A percentile compares a stretch with the other conserved stretches of the same genome.
These are phyloP conservation scores for Hymenoscyphus albidus DNA, from an alignment of 2,329 filamentous ascomycete species.

Conservation along the genomic window DNA sequence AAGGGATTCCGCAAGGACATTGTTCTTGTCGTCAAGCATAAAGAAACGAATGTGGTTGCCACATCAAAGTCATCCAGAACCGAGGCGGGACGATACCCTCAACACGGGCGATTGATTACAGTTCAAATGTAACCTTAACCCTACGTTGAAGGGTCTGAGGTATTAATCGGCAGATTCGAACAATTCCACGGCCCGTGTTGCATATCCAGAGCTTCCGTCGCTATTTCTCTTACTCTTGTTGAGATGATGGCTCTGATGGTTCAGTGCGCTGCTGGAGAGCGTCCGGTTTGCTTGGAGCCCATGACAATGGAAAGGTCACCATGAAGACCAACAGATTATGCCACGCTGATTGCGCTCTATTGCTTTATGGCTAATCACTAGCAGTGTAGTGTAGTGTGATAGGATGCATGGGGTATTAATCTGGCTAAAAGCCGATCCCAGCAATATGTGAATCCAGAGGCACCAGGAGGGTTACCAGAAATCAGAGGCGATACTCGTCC, in stretches of 20 bases:
- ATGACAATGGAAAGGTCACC: conserved; percentile 24
- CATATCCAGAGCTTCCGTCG: conserved; percentile 11
- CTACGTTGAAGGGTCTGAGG: neutral
- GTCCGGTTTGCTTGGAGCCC: conserved; percentile 24
- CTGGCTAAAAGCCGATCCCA: conserved; percentile 28
- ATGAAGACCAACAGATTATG: conserved; percentile 16
- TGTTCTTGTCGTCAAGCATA: conserved; percentile 24
- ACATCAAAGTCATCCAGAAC: conserved; percentile 17
- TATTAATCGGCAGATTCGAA: conserved; percentile 7
- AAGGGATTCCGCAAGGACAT: conserved; percentile 35
- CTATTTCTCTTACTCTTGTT: conserved; percentile 4
- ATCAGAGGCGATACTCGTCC: conserved; percentile 14
- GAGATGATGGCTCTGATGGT: conserved; percentile 9
- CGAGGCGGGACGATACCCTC: conserved; percentile 9
- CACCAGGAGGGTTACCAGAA: conserved; percentile 17
- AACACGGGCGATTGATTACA: neutral
- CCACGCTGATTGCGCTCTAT: conserved; percentile 16
- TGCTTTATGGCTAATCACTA: conserved; percentile 17
- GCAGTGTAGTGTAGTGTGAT: conserved; percentile 20
- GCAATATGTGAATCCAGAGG: conserved; percentile 19
- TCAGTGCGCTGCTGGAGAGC: conserved; percentile 22
- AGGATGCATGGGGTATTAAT: conserved; percentile 29
- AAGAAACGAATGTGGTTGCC: conserved; percentile 15
- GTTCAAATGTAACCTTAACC: neutral
- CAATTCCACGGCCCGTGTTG: conserved; percentile 13